A percentile compares a stretch with the other conserved stretches of the same genome.
phyloP scores from a whole-genome alignment of 305 asterid species.

The Solanum hybrid region DNA sequence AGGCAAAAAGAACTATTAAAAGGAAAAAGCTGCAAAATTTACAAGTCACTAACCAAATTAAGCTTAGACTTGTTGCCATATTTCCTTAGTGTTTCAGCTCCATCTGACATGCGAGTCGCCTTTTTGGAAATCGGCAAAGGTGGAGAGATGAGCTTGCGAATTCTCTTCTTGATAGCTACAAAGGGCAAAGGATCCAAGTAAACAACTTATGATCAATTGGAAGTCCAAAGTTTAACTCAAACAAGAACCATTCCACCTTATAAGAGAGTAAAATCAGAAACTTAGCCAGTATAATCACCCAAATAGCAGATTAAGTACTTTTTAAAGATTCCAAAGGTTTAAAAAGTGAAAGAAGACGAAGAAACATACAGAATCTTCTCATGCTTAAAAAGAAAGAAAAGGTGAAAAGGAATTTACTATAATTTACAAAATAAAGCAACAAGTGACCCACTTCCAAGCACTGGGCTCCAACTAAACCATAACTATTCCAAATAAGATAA shows the following conservation, averaged over 20 bases:
- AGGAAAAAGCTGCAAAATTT: constrained; percentile 1
- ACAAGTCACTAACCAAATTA: constrained; percentile 36
- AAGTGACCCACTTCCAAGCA: constrained; percentile 22
- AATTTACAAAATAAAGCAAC: constrained; percentile 10
- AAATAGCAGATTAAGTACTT: background rate
- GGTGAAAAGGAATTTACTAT: constrained; percentile 2
- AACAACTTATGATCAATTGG: background rate
- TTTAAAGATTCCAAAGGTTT: background rate
- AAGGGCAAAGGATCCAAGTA: background rate
- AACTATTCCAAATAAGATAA: background rate
- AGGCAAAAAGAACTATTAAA: background rate
- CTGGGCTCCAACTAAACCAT: constrained; percentile 24
- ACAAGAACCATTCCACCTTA: background rate
- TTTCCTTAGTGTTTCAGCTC: constrained; percentile 21
- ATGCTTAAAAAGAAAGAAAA: background rate
- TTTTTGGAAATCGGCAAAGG: constrained; percentile 29
- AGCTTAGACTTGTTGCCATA: constrained; percentile 37
- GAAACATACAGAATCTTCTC: background rate
- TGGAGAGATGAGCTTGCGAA: constrained; percentile 24
- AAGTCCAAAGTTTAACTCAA: background rate
- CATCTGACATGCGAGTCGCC: constrained; percentile 20
- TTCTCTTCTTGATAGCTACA: constrained; percentile 60
- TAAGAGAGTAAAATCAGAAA: background rate
- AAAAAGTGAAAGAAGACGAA: background rate
- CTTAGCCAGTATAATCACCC: background rate